Evolutionary conservation across 2,329 filamentous ascomycete species (phyloP).

Genomic region (Penicillium sp.): DNA sequence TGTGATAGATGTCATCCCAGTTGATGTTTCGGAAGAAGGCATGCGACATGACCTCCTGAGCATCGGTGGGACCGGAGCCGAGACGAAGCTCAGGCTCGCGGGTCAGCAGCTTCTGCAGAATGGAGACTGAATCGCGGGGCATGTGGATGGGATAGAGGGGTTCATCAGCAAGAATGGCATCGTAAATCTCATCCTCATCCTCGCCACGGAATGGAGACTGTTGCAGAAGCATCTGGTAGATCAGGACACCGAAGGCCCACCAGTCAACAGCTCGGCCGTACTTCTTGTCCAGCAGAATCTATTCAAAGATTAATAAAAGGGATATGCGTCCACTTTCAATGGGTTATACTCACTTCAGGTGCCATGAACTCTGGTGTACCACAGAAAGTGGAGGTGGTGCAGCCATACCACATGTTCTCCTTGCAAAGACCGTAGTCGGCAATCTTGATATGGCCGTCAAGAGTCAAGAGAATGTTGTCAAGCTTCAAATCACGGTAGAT

Average conservation of each 20-base stretch:
- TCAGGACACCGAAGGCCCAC: constrained; percentile 99
- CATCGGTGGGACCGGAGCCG: constrained; percentile 91
- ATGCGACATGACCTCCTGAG: constrained; percentile 97
- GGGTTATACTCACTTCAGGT: constrained; percentile 63
- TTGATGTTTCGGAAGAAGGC: constrained; percentile 97
- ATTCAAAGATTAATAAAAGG: constrained; percentile 14
- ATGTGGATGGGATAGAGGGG: constrained; percentile 98
- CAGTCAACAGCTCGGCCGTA: constrained; percentile 96
- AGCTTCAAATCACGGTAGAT: constrained; percentile 83
- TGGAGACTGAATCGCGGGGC: constrained; percentile 95
- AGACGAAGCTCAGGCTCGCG: constrained; percentile 89
- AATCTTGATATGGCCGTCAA: constrained; percentile 98
- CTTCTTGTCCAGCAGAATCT: constrained; percentile 97
- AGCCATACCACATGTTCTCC: constrained; percentile 99
- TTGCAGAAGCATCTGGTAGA: constrained; percentile 99
- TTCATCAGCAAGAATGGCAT: constrained; percentile 94
- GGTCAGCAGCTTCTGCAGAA: constrained; percentile 92
- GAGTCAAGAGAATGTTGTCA: constrained; percentile 84
- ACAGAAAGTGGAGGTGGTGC: constrained; percentile 95
- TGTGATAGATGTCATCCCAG: constrained; percentile 98
- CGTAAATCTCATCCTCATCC: constrained; percentile 98
- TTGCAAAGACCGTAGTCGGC: constrained; percentile 98
- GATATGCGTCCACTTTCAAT: not conserved
- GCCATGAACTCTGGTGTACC: constrained; percentile 99
- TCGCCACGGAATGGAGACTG: constrained; percentile 98